These are phyloP conservation scores for Neospora caninum DNA, from an alignment of 169 alveolate genomes.

Conservation along the genomic window DNA sequence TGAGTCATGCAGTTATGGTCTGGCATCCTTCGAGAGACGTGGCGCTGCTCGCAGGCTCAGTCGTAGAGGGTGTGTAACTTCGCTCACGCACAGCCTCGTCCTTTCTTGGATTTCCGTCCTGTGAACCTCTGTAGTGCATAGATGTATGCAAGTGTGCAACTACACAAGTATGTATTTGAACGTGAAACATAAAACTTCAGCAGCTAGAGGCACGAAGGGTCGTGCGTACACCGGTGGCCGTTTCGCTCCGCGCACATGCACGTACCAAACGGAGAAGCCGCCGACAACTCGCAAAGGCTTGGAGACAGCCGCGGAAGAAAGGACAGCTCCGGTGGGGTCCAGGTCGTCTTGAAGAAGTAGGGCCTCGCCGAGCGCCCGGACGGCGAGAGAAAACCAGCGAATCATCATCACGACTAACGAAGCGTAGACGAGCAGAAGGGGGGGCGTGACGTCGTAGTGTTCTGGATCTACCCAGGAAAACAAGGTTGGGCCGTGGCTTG, in stretches of 20 bases:
- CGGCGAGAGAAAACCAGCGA: conserved; percentile 4
- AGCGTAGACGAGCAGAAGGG: not conserved
- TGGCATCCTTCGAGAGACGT: too few species aligned
- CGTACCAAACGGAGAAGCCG: conserved; percentile 2
- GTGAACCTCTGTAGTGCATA: too few species aligned
- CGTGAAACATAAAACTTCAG: too few species aligned
- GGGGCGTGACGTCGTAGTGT: not conserved
- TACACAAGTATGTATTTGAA: too few species aligned
- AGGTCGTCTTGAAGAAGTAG: not conserved
- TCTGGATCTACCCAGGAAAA: not conserved
- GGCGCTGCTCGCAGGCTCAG: too few species aligned
- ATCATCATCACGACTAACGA: not conserved
- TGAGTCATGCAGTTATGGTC: too few species aligned
- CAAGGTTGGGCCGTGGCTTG: not conserved
- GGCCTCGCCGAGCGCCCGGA: conserved; percentile 14
- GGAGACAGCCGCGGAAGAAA: not conserved
- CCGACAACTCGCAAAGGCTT: conserved; percentile 16
- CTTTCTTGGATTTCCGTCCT: too few species aligned
- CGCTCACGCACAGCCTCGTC: too few species aligned
- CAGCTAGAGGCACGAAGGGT: not conserved
- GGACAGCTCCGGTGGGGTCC: not conserved
- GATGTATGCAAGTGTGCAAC: too few species aligned
- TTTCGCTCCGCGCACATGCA: not conserved
- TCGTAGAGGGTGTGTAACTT: too few species aligned
- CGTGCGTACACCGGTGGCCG: not conserved